These are phyloP conservation scores for Paulownia fortunei DNA, from an alignment of 257 asterid species.

Conservation along the genomic window DNA sequence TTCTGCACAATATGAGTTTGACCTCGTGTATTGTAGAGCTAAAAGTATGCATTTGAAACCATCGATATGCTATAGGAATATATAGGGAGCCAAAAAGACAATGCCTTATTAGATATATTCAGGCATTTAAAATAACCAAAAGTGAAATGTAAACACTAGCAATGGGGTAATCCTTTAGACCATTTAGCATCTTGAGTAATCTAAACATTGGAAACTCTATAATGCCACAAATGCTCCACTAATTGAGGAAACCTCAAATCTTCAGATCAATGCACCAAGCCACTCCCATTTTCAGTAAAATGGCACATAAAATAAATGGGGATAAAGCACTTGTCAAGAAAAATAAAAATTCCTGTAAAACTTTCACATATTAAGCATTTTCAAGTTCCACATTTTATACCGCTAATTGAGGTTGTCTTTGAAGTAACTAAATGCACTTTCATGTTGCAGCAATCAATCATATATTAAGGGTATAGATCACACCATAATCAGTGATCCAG, in stretches of 20 bases:
- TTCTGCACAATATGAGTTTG: not conserved
- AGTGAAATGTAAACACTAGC: not conserved
- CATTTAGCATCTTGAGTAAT: slow-evolving; percentile 16
- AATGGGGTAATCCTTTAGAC: not conserved
- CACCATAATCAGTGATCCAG: slow-evolving; percentile 1
- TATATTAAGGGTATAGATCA: not conserved
- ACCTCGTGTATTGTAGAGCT: not conserved
- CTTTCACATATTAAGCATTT: not conserved
- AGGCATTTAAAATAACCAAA: not conserved
- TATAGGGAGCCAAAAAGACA: not conserved
- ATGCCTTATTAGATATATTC: not conserved
- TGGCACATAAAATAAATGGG: not conserved
- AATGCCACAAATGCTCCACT: not conserved
- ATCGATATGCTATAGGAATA: not conserved
- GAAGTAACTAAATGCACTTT: slow-evolving; percentile 8
- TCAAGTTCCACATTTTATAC: not conserved
- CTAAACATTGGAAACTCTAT: not conserved
- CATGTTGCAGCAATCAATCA: not conserved
- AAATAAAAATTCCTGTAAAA: not conserved
- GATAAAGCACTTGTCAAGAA: too few relatives aligned
- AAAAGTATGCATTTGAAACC: not conserved
- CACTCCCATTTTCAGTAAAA: not conserved
- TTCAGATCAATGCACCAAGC: not conserved
- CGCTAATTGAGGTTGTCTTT: not conserved
- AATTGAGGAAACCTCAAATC: not conserved